Evolutionary conservation across 495 filamentous ascomycete genomes (phyloP).

Genomic region (Evernia prunastri): DNA sequence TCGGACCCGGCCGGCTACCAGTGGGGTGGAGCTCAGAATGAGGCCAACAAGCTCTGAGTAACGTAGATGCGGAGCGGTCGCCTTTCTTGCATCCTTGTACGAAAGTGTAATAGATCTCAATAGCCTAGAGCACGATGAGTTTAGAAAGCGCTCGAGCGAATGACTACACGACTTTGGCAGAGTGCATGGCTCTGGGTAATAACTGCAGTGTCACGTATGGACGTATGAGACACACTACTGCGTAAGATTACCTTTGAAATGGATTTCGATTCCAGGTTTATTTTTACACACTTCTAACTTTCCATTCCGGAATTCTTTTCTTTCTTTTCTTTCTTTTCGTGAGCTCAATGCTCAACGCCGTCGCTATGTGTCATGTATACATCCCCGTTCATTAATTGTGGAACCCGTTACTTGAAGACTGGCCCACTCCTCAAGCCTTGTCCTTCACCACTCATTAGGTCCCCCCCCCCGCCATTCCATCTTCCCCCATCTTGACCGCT

Average conservation of each 20-base stretch:
- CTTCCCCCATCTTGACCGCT: conserved; percentile 13
- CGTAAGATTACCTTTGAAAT: too few species aligned
- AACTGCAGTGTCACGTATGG: too few species aligned
- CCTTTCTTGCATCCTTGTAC: conserved; percentile 1
- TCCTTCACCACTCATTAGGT: conserved; percentile 10
- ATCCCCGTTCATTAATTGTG: background rate
- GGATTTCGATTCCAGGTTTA: background rate
- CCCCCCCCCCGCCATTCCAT: conserved; percentile 4
- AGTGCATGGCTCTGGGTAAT: background rate
- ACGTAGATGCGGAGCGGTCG: background rate
- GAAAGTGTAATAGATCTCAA: background rate
- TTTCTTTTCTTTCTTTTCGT: background rate
- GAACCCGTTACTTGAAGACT: background rate
- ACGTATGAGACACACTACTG: background rate
- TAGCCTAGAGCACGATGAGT: conserved; percentile 4
- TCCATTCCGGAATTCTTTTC: background rate
- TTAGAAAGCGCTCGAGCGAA: conserved; percentile 21
- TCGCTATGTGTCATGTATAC: conserved; percentile 9
- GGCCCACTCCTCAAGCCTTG: conserved; percentile 1
- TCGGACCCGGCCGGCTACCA: conserved; percentile 95
- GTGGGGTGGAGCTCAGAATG: conserved; percentile 47
- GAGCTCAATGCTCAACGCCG: conserved; percentile 12
- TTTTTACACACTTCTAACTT: too few species aligned
- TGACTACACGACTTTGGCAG: conserved; percentile 13
- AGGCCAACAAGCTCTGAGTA: conserved; percentile 12